A percentile compares a stretch with the other conserved stretches of the same genome.
Conservation (phyloP, 2,329 filamentous ascomycete species). For the Cryoendolithus antarcticus region DNA sequence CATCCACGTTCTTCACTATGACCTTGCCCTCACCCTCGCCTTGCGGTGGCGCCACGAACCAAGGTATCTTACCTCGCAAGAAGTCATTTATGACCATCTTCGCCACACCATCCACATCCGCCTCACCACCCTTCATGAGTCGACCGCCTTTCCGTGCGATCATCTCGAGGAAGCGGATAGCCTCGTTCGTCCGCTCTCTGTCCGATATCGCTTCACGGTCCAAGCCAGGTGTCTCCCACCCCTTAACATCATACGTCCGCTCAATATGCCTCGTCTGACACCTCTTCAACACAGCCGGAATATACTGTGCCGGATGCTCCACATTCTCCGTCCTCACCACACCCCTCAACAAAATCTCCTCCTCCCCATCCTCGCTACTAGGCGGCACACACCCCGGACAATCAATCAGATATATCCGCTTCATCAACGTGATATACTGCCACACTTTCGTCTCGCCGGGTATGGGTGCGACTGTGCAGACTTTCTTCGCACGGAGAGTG, state of each 20-base stretch:
- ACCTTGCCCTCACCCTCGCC: constrained; percentile 23
- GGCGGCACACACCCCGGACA: constrained; percentile 94
- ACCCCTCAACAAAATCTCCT: constrained; percentile 79
- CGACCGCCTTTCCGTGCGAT: constrained; percentile 79
- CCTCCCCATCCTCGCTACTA: constrained; percentile 66
- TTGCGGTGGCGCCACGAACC: constrained; percentile 73
- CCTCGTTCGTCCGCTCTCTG: constrained; percentile 49
- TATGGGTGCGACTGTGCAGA: constrained; percentile 85
- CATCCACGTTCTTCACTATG: constrained; percentile 38
- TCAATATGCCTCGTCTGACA: constrained; percentile 84
- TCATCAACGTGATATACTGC: constrained; percentile 96
- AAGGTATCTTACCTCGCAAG: constrained; percentile 85
- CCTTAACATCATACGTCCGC: constrained; percentile 78
- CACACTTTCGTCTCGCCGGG: constrained; percentile 96
- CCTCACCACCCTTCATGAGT: constrained; percentile 82
- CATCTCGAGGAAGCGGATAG: constrained; percentile 73
- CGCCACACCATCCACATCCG: constrained; percentile 85
- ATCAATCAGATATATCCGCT: constrained; percentile 87
- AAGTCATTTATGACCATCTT: constrained; percentile 98
- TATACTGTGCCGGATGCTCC: constrained; percentile 91
- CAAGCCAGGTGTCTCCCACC: constrained; percentile 47
- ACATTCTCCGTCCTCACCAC: constrained; percentile 94
- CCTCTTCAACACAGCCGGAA: constrained; percentile 64
- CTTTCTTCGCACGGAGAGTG: constrained; percentile 84
- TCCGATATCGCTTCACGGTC: too few relatives aligned